phyloP scores from a whole-genome alignment of 2,329 filamentous ascomycete genomes.

The Zasmidium angulare region DNA sequence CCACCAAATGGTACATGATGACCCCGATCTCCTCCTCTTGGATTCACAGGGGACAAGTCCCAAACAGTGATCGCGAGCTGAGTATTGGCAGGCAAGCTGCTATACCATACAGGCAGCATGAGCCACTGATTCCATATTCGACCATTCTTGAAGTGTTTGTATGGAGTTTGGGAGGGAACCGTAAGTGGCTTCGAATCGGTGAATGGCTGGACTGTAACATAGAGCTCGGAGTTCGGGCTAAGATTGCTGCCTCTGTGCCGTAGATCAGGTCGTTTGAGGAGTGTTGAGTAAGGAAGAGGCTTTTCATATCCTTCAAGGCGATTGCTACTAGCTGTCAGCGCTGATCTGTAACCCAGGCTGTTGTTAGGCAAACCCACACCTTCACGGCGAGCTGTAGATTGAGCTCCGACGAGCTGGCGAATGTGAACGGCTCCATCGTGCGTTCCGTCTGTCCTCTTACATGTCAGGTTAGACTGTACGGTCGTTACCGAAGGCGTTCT shows the following conservation, averaged over 20 bases:
- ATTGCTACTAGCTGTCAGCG: slow-evolving; percentile 45
- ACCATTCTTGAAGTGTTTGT: slow-evolving; percentile 79
- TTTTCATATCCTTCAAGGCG: slow-evolving; percentile 77
- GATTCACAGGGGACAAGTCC: slow-evolving; percentile 83
- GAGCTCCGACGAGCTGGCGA: slow-evolving; percentile 84
- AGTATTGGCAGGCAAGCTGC: slow-evolving; percentile 75
- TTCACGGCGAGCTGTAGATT: slow-evolving; percentile 67
- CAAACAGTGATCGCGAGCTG: slow-evolving; percentile 91
- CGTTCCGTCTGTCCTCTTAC: background rate
- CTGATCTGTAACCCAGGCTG: background rate
- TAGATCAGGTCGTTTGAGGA: slow-evolving; percentile 75
- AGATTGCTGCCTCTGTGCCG: slow-evolving; percentile 85
- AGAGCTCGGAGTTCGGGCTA: slow-evolving; percentile 82
- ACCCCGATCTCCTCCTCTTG: slow-evolving; percentile 65
- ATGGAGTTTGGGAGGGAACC: slow-evolving; percentile 86
- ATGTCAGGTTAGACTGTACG: background rate
- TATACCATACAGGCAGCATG: slow-evolving; percentile 78
- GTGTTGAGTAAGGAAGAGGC: slow-evolving; percentile 71
- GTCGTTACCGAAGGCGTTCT: background rate
- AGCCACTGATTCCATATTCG: slow-evolving; percentile 95
- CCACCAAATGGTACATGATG: slow-evolving; percentile 91
- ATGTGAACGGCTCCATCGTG: slow-evolving; percentile 90
- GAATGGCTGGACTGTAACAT: slow-evolving; percentile 90
- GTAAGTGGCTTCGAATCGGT: slow-evolving; percentile 93
- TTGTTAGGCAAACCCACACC: slow-evolving; percentile 52